Evolutionary conservation across 78 protist genomes (phyloP).

Genomic region (Dictyostelium purpureum): DNA sequence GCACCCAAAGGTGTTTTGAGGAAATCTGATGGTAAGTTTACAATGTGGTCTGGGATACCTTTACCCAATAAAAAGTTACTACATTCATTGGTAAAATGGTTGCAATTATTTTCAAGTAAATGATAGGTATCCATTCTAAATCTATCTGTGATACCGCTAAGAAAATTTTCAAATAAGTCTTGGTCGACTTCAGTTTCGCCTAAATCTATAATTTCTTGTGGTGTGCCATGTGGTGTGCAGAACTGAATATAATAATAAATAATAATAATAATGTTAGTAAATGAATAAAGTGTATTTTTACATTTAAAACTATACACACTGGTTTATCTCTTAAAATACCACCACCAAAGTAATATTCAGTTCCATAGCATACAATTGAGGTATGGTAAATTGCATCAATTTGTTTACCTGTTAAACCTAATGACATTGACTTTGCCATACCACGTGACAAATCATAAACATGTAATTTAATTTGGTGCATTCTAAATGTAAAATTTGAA

Average conservation of each 20-base stretch:
- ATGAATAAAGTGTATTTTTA: too few species aligned
- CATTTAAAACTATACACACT: background rate
- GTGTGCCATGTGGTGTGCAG: slow-evolving; percentile 58
- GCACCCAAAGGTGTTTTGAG: slow-evolving; percentile 52
- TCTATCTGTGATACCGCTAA: background rate
- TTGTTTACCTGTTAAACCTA: background rate
- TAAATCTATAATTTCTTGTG: slow-evolving; percentile 17
- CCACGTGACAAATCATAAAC: slow-evolving; percentile 76
- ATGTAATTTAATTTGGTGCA: background rate
- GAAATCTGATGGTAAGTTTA: slow-evolving; percentile 33
- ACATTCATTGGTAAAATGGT: slow-evolving; percentile 56
- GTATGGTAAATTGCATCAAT: slow-evolving; percentile 67
- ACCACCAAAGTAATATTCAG: slow-evolving; percentile 70
- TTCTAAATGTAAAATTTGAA: too few species aligned
- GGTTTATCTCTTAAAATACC: slow-evolving; percentile 34
- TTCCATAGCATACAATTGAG: slow-evolving; percentile 9
- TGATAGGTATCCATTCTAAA: slow-evolving; percentile 67
- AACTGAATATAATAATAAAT: background rate
- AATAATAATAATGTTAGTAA: background rate
- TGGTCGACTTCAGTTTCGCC: slow-evolving; percentile 31
- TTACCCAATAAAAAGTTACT: slow-evolving; percentile 18
- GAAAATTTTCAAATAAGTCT: slow-evolving; percentile 56
- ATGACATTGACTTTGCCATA: slow-evolving; percentile 26
- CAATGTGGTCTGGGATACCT: slow-evolving; percentile 25
- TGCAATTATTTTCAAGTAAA: slow-evolving; percentile 62